Percentiles rank a stretch among this genome's conserved stretches.
phyloP scores from a whole-genome alignment of 139 green algal species.

The Chlorella vulgaris region DNA sequence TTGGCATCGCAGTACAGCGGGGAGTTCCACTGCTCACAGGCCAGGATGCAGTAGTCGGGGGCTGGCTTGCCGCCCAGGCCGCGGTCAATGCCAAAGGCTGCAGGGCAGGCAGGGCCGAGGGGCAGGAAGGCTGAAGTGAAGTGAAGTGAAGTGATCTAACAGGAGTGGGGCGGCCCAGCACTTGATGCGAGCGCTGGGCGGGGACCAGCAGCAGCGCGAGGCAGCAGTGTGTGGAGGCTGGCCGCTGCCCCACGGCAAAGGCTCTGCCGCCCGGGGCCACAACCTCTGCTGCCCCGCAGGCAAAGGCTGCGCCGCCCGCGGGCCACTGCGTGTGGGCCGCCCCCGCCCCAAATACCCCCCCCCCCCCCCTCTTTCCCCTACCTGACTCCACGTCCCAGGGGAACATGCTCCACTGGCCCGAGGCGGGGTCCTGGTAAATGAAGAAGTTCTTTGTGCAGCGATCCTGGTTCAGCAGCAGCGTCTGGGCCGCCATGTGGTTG shows the following conservation, averaged over 20 bases:
- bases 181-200: too few species aligned
- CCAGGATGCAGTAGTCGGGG: constrained; percentile 61
- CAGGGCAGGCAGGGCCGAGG: background rate
- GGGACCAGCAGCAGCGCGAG: too few species aligned
- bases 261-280: too few species aligned
- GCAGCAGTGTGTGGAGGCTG: too few species aligned
- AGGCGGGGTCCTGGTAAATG: constrained; percentile 69
- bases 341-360: too few species aligned
- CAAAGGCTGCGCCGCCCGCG: background rate
- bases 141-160: background rate
- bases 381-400: constrained; percentile 75
- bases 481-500: constrained; percentile 81
- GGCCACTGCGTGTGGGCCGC: background rate
- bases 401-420: constrained; percentile 71
- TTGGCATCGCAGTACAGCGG: constrained; percentile 86
- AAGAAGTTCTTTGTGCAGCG: constrained; percentile 87
- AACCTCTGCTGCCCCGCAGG: background rate
- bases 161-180: too few species aligned
- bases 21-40: constrained; percentile 88
- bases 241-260: too few species aligned
- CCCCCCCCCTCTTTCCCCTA: too few species aligned
- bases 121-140: background rate
- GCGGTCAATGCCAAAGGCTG: constrained; percentile 69
- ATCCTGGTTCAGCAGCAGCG: constrained; percentile 86
- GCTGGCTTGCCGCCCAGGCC: constrained; percentile 67